Evolutionary conservation across 1,284 basidiomycete genomes (phyloP), one percentile per base, ranked within the genome.

Genomic region (Irpex rosettiformis): DNA sequence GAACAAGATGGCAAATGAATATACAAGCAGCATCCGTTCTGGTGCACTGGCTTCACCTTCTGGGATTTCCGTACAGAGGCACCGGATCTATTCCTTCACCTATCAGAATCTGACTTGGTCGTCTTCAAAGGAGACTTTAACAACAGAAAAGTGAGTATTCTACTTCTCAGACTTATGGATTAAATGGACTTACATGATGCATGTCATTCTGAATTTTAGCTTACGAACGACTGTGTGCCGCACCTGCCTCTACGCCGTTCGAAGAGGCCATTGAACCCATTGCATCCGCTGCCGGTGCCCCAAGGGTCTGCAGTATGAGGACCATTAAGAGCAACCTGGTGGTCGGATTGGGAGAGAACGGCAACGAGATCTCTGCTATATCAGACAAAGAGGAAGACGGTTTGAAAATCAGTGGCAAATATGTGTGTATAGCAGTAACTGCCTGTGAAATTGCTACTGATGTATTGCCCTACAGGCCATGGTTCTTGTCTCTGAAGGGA

Each of bases 351-450:
- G 85, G 85, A 45, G 68, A 76, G n/a, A 70, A 82, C 6, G 93
- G 92, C 22, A 83, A 91, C 61, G 76, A 53, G 3, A 52, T 89
- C 30, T 93, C 93, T 1, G 87, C 93, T 70, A 83, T 82, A 64
- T 79, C 98, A 42, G 94, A 98, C 73, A 80, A 90, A 67, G 83
- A 86, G 52, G 94, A 98, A 72, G 87, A 91, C 24, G 96, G 96
- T 52, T 98, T 96, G 96, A 96, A 95, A 78, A 98, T 98, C 70
- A 93, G 91, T 54, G 94, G 94, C 55, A 94, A 95, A 90, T 96
- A 95, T 70, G 91, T 93, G 70, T 75, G 88, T 81, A 5, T 16
- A 52, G 8, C 13, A 5, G 11, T 51, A 40, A 55, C 29, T 52
- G 21, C 54, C 51, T 25, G 13, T 21, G 24, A 62, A 30, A 56